Evolutionary conservation across 768 basidiomycete genomes (phyloP), one percentile per base, ranked within the genome.

Genomic region (Epithele typhae): DNA sequence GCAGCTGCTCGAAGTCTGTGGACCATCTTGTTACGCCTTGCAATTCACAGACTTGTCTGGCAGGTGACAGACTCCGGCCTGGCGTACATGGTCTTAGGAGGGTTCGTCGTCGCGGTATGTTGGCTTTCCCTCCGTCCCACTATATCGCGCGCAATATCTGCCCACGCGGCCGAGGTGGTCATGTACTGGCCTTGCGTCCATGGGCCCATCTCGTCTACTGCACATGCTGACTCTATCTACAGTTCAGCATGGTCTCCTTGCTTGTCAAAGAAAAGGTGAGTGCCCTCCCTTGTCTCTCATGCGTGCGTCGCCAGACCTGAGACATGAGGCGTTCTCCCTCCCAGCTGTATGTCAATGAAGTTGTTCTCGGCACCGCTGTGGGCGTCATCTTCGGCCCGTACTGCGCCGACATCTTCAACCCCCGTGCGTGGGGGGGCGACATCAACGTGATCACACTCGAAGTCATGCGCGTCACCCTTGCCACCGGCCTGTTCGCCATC

Each of bases 401-500:
- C 48, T 78, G 73, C 39, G 78, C 81, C 23, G 74, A 77, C 27
- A 67, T 85, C 7, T 89, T 94, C 64, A 68, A 92, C 55, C 93
- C 92, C 5, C 75, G 85, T 3, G 70, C 72, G 3, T 96, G 92
- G 92, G 77, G 76, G 9, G 56, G 65, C 12, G 58, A 70, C 27
- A 67, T 66, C 30, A 73, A 78, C 58, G 63, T 69, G 3, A 78
- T 99, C 48, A 97, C 94, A 1, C 75, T 91, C 17, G 93, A 95
- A 64, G 68, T 95, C 15, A 93, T 84, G 69, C 77, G 93, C 8
- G 67, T 96, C 25, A 87, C 96, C 40, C 86, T 99, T 37, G 94
- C 86, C 3, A 84, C 88, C 1, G 90, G 92, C 22, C 79, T 98
- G 1, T 99, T 99, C 58, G 89, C 94, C 6, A 91, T 97, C 25